Percentiles rank a stretch among this genome's conserved stretches.
Evolutionary conservation across 2,329 filamentous ascomycete species (phyloP).

Genomic region (Fusarium albosuccineum): DNA sequence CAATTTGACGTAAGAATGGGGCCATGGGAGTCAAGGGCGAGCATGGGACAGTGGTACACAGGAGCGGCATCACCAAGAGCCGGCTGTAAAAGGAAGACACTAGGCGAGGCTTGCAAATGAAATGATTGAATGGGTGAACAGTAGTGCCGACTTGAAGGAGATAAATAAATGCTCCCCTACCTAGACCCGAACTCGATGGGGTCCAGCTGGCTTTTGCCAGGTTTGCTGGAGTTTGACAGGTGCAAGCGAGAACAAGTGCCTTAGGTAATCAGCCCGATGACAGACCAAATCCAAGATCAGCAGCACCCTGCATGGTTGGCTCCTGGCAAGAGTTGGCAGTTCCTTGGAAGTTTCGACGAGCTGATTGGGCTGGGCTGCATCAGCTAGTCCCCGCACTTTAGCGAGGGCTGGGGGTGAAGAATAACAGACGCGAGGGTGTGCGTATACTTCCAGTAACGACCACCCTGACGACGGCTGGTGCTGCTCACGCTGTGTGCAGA

Average conservation of each 20-base stretch:
- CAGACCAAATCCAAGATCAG: slow-evolving; percentile 53
- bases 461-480: slow-evolving; percentile 6
- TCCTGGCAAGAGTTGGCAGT: neutral
- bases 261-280: slow-evolving; percentile 46
- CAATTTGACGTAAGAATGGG: slow-evolving; percentile 30
- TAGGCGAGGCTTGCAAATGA: too few species aligned
- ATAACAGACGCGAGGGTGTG: slow-evolving; percentile 8
- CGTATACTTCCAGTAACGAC: neutral
- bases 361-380: neutral
- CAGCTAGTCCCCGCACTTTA: slow-evolving; percentile 30
- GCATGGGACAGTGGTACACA: neutral
- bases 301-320: neutral
- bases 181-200: neutral
- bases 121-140: neutral
- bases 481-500: too few species aligned
- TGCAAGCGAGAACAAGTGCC: slow-evolving; percentile 13
- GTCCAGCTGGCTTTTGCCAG: neutral
- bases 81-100: neutral
- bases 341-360: neutral
- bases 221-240: slow-evolving; percentile 12
- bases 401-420: slow-evolving; percentile 7
- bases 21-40: neutral
- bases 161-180: too few species aligned
- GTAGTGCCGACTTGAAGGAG: neutral
- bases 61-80: neutral